phyloP scores from a whole-genome alignment of 1,284 basidiomycete species.

The Chondrostereum purpureum region DNA sequence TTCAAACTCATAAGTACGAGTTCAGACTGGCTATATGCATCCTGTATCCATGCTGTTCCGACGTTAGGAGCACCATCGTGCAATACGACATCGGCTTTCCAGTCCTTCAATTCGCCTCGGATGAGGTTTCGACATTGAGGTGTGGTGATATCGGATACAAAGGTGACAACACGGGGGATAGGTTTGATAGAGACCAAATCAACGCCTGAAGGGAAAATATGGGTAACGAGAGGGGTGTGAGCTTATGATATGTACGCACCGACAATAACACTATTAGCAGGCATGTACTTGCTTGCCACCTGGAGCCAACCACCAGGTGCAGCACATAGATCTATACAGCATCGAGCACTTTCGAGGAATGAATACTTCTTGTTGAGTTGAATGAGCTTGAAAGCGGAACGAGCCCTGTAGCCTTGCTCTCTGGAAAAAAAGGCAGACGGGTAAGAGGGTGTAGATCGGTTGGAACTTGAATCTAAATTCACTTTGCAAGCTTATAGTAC shows the following conservation, averaged over 20 bases:
- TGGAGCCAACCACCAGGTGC: constrained; percentile 99
- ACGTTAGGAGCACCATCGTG: constrained; percentile 99
- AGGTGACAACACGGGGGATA: constrained; percentile 90
- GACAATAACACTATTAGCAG: constrained; percentile 89
- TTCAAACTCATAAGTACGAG: constrained; percentile 95
- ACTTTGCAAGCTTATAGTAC: constrained; percentile 94
- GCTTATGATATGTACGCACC: constrained; percentile 45
- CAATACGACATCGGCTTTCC: constrained; percentile 99
- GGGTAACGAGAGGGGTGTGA: constrained; percentile 1
- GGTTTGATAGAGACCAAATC: constrained; percentile 96
- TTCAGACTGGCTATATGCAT: constrained; percentile 97
- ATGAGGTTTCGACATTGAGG: constrained; percentile 85
- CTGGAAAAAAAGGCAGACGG: constrained; percentile 34
- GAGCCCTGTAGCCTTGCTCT: constrained; percentile 98
- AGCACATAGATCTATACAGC: constrained; percentile 97
- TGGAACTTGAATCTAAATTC: constrained; percentile 24
- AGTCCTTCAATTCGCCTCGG: constrained; percentile 89
- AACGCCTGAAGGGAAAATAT: constrained; percentile 51
- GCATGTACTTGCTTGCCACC: constrained; percentile 98
- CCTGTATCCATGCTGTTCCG: constrained; percentile 98
- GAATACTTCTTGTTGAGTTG: constrained; percentile 98
- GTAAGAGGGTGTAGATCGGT: constrained; percentile 2
- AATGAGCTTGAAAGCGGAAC: constrained; percentile 99
- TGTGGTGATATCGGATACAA: constrained; percentile 95
- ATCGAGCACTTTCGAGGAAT: constrained; percentile 86